A percentile compares a stretch with the other conserved stretches of the same genome.
Evolutionary conservation across 2,329 filamentous ascomycete species (phyloP).

Genomic region (Bipolaris zeicola): DNA sequence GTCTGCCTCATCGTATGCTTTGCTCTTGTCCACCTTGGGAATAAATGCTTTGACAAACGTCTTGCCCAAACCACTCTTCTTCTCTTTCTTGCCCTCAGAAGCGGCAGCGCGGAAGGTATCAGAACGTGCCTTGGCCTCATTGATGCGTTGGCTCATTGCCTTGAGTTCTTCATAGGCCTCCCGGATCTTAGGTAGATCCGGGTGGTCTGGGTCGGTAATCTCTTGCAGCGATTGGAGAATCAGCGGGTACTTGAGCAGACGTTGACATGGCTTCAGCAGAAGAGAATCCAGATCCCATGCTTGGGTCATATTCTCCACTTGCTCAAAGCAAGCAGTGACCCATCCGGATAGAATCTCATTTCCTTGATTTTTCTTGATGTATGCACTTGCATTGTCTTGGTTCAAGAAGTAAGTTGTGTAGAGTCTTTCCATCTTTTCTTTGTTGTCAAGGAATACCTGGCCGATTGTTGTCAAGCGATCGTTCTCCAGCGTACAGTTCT

Average conservation of each 20-base stretch:
- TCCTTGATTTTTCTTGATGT: constrained; percentile 60
- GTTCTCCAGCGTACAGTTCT: constrained; percentile 51
- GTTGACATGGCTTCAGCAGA: constrained; percentile 96
- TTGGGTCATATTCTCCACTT: constrained; percentile 87
- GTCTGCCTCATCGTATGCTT: constrained; percentile 68
- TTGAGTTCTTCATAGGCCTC: constrained; percentile 73
- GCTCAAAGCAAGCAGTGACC: constrained; percentile 90
- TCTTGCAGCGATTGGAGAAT: constrained; percentile 80
- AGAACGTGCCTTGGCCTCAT: constrained; percentile 93
- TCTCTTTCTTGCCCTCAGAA: constrained; percentile 45
- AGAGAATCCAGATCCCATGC: constrained; percentile 96
- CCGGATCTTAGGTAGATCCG: constrained; percentile 75
- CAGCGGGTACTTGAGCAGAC: constrained; percentile 91
- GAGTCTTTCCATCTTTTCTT: constrained; percentile 66
- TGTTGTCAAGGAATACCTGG: constrained; percentile 61
- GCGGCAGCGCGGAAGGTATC: constrained; percentile 68
- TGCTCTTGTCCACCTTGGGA: constrained; percentile 85
- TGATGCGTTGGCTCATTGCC: constrained; percentile 71
- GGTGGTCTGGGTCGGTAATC: constrained; percentile 80
- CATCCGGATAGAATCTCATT: constrained; percentile 72
- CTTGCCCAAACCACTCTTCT: constrained; percentile 62
- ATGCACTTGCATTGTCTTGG: constrained; percentile 67
- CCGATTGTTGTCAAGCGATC: constrained; percentile 65
- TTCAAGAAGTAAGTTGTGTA: constrained; percentile 70
- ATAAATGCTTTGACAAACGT: constrained; percentile 86